phyloP scores from a whole-genome alignment of 495 filamentous ascomycete genomes.

The Aspergillus steynii region DNA sequence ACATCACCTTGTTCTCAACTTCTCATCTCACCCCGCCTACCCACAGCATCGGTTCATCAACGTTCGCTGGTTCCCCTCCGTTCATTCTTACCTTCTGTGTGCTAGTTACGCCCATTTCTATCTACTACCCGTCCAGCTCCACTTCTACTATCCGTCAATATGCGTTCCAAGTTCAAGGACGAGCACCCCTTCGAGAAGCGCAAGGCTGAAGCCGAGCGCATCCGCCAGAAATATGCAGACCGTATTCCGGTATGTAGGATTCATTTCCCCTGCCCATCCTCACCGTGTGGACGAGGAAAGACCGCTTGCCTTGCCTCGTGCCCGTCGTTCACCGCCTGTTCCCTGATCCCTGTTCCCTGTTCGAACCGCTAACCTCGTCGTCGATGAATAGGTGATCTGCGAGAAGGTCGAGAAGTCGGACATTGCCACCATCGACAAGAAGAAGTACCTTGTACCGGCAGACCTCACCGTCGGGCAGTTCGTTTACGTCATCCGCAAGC shows the following conservation, averaged over 20 bases:
- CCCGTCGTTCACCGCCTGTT: slow-evolving; percentile 42
- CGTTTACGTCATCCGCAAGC: slow-evolving; percentile 99
- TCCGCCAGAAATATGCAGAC: slow-evolving; percentile 97
- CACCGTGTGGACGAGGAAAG: neutral
- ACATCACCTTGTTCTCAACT: slow-evolving; percentile 15
- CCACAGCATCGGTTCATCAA: neutral
- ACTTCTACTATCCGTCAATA: slow-evolving; percentile 28
- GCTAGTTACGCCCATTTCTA: neutral
- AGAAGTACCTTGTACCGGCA: slow-evolving; percentile 98
- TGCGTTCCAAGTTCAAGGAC: slow-evolving; percentile 99
- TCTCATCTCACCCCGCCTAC: slow-evolving; percentile 11
- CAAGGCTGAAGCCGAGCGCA: slow-evolving; percentile 98
- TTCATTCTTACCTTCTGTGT: neutral
- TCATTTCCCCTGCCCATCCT: neutral
- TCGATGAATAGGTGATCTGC: slow-evolving; percentile 80
- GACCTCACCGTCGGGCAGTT: slow-evolving; percentile 99
- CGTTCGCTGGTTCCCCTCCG: slow-evolving; percentile 6
- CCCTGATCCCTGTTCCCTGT: slow-evolving; percentile 3
- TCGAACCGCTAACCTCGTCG: slow-evolving; percentile 24
- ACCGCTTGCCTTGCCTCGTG: neutral
- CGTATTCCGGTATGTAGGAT: slow-evolving; percentile 78
- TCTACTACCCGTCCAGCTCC: slow-evolving; percentile 8
- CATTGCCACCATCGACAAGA: slow-evolving; percentile 99
- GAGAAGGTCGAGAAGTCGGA: slow-evolving; percentile 99
- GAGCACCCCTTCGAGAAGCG: slow-evolving; percentile 99